Percentiles rank a stretch among this genome's conserved stretches.
These are phyloP conservation scores for Kwoniella mangroviensis DNA, from an alignment of 768 basidiomycete species.

Conservation along the genomic window DNA sequence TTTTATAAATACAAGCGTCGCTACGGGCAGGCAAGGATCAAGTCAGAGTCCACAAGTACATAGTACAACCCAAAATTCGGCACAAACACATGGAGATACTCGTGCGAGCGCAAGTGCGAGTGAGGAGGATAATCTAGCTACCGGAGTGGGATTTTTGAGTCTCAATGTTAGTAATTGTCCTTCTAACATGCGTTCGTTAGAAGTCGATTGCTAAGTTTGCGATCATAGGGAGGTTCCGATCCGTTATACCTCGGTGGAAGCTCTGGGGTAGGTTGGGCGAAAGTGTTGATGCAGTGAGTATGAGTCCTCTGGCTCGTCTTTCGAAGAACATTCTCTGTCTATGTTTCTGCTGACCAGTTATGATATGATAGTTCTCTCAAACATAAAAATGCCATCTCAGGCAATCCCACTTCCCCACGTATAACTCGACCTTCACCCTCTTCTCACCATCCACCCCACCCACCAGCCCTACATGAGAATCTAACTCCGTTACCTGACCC, in stretches of 20 bases:
- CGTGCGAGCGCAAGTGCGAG: neutral
- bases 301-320: too few relatives aligned
- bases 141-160: slow-evolving; percentile 8
- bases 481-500: neutral
- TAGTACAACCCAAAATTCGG: neutral
- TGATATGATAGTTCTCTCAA: slow-evolving; percentile 1
- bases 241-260: slow-evolving; percentile 11
- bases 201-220: neutral
- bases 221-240: neutral
- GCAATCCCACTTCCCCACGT: neutral
- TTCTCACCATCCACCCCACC: neutral
- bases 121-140: slow-evolving; percentile 1
- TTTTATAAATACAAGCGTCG: neutral
- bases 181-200: neutral
- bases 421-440: neutral
- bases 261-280: slow-evolving; percentile 9
- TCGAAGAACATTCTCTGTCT: too few relatives aligned
- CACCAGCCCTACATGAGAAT: neutral
- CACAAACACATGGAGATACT: neutral
- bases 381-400: neutral
- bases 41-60: neutral
- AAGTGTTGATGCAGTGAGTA: neutral
- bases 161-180: neutral
- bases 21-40: too few relatives aligned
- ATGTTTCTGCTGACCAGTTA: too few relatives aligned